phyloP scores from a whole-genome alignment of 2,329 filamentous ascomycete genomes.

The Pestalotiopsis sp. region DNA sequence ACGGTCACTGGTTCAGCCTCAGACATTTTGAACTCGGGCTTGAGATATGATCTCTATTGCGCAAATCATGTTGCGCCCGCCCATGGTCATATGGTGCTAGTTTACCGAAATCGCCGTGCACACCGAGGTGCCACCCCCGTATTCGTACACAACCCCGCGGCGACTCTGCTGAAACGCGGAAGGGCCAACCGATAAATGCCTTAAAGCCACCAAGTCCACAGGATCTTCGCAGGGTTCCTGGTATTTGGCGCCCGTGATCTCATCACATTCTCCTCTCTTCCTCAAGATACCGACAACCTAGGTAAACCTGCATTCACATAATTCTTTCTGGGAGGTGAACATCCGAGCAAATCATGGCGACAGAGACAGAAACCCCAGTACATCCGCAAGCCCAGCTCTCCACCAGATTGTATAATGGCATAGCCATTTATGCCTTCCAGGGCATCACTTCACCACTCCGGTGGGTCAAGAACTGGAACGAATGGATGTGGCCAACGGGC shows the following conservation, averaged over 20 bases:
- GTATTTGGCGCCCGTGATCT: not conserved
- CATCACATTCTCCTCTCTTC: not conserved
- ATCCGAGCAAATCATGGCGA: not conserved
- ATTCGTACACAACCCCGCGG: constrained; percentile 4
- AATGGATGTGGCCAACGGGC: constrained; percentile 6
- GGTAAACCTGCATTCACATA: not conserved
- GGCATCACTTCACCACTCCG: not conserved
- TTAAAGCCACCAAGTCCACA: not conserved
- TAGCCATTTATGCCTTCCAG: not conserved
- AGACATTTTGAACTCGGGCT: not conserved
- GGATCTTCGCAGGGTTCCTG: not conserved
- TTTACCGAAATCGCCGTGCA: too few species aligned
- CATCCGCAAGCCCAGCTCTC: not conserved
- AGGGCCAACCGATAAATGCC: not conserved
- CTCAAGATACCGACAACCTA: not conserved
- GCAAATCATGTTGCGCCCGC: too few species aligned
- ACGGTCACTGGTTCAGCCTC: not conserved
- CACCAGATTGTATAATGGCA: constrained; percentile 6
- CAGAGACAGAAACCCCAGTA: not conserved
- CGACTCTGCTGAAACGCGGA: constrained; percentile 1
- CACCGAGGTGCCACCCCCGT: not conserved
- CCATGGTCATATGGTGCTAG: too few species aligned
- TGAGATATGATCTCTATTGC: not conserved
- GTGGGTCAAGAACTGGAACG: not conserved
- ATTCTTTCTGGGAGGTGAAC: too few species aligned